phyloP scores from a whole-genome alignment of 2,329 filamentous ascomycete species.

The Epichloe glyceriae region DNA sequence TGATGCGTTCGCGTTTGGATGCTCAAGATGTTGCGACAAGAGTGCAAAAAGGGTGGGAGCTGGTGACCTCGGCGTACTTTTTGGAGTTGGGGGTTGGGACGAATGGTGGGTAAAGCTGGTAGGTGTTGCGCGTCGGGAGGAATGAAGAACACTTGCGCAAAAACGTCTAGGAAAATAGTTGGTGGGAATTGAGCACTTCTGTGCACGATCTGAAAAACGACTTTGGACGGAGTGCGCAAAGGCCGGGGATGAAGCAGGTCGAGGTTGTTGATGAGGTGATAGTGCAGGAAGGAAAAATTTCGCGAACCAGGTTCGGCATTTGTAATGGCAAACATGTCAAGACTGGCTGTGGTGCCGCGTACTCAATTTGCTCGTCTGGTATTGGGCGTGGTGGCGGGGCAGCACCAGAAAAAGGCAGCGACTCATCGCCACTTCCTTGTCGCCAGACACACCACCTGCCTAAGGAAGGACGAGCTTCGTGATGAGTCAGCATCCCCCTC shows the following conservation, averaged over 20 bases:
- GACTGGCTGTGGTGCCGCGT: background rate
- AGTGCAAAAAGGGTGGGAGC: background rate
- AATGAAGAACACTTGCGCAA: background rate
- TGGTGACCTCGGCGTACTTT: background rate
- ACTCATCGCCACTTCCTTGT: too few relatives aligned
- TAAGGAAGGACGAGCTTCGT: too few relatives aligned
- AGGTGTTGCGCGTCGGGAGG: background rate
- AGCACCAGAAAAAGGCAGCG: too few relatives aligned
- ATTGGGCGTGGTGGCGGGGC: background rate
- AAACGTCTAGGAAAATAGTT: background rate
- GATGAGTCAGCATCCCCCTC: constrained; percentile 1
- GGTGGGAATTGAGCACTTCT: background rate
- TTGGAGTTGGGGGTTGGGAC: background rate
- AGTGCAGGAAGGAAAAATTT: background rate
- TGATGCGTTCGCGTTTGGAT: background rate
- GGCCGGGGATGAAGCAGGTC: background rate
- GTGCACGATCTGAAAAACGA: background rate
- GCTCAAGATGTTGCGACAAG: background rate
- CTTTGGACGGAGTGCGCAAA: background rate
- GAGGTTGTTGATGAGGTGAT: background rate
- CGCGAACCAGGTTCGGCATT: background rate
- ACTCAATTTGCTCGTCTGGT: background rate
- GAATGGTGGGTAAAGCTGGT: background rate
- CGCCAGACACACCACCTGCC: too few relatives aligned
- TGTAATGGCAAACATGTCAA: background rate